Conservation (phyloP, 371 early-diverging fungal species). For the Mucor piriformis region DNA sequence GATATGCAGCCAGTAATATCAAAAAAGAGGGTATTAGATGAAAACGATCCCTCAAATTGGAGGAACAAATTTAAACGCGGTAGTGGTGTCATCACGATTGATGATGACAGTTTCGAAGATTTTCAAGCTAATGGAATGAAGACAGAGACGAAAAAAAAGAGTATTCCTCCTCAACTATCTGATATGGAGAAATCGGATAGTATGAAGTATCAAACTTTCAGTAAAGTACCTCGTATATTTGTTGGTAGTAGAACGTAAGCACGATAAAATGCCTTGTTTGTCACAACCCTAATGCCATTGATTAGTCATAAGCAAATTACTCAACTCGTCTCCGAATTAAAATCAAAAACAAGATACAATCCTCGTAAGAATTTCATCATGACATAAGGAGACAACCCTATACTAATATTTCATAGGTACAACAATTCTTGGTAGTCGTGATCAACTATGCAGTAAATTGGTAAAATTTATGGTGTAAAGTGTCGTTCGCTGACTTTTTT, state of each 20-base stretch:
- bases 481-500: too few relatives aligned
- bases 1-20: neutral
- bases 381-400: neutral
- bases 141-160: neutral
- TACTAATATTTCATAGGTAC: slow-evolving; percentile 31
- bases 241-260: slow-evolving; percentile 63
- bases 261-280: too few relatives aligned
- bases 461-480: neutral
- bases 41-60: neutral
- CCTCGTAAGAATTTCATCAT: slow-evolving; percentile 38
- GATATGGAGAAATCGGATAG: neutral
- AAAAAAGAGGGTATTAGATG: neutral
- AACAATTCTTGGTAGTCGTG: slow-evolving; percentile 59
- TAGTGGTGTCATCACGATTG: neutral
- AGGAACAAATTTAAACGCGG: neutral
- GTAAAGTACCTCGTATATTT: slow-evolving; percentile 36
- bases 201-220: slow-evolving; percentile 15
- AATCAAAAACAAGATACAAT: slow-evolving; percentile 53
- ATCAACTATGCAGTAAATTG: slow-evolving; percentile 52
- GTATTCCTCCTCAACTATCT: neutral
- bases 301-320: slow-evolving; percentile 60
- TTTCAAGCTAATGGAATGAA: neutral
- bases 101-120: slow-evolving; percentile 3
- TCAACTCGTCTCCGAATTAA: slow-evolving; percentile 57
- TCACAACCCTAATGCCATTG: neutral